Evolutionary conservation across 140 eudicot species (phyloP).

Genomic region (Oenanthe javanica): DNA sequence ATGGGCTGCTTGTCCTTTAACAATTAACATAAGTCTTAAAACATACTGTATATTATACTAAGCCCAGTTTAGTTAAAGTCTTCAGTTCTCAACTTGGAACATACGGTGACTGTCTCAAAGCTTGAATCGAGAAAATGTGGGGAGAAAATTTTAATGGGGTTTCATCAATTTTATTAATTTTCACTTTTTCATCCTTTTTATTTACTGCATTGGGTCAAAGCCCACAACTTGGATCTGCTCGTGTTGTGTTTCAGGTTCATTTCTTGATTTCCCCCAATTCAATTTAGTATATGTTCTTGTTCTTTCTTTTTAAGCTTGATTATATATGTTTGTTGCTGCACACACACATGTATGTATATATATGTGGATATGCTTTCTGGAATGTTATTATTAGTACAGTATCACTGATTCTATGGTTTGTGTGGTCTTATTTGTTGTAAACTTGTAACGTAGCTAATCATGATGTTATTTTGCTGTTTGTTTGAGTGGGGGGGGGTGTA

Average conservation of each 20-base stretch:
- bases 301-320: background rate
- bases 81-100: background rate
- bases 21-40: background rate
- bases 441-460: background rate
- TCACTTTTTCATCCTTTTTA: constrained; percentile 18
- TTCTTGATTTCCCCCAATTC: constrained; percentile 1
- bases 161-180: constrained; percentile 12
- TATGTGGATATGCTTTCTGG: background rate
- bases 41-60: background rate
- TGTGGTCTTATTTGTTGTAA: background rate
- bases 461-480: background rate
- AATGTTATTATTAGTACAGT: background rate
- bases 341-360: too few relatives aligned
- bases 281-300: background rate
- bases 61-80: background rate
- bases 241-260: constrained; percentile 90
- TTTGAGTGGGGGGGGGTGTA: background rate
- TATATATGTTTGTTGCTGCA: background rate
- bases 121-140: constrained; percentile 27
- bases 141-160: constrained; percentile 17
- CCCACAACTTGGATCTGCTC: constrained; percentile 73
- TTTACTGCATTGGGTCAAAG: constrained; percentile 35
- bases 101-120: background rate
- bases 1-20: background rate
- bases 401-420: background rate